These are phyloP conservation scores for Ammopiptanthus mongolicus DNA, from an alignment of 306 rosid species.

Conservation along the genomic window DNA sequence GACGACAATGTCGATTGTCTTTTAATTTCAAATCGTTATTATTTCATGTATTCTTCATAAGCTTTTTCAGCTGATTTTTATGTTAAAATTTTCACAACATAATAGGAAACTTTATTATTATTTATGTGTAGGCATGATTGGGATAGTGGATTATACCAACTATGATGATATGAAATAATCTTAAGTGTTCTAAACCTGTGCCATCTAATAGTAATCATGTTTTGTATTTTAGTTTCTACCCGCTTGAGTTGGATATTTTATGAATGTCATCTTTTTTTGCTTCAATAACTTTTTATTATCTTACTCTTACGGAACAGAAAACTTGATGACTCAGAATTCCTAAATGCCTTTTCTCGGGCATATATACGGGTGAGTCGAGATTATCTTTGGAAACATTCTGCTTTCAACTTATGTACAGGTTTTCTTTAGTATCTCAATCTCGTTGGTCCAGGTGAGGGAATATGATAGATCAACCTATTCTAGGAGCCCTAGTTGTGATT, in stretches of 20 bases:
- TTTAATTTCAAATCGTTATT: too few species aligned
- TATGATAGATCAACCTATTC: slow-evolving; percentile 52
- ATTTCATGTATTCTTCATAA: too few species aligned
- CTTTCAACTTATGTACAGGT: too few species aligned
- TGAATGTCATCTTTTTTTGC: too few species aligned
- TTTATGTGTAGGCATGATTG: slow-evolving; percentile 59
- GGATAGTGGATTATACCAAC: slow-evolving; percentile 88
- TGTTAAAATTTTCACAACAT: neutral
- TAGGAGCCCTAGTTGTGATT: slow-evolving; percentile 62
- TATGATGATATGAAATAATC: slow-evolving; percentile 87
- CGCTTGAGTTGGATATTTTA: neutral
- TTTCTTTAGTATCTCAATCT: too few species aligned
- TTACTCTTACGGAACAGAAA: too few species aligned
- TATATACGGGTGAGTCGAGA: too few species aligned
- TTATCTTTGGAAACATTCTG: too few species aligned
- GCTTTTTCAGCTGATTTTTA: neutral
- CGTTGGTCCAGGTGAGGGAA: too few species aligned
- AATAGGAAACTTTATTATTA: neutral
- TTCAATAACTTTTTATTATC: too few species aligned
- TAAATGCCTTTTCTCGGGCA: too few species aligned
- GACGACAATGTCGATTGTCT: neutral
- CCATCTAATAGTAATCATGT: neutral
- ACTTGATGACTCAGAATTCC: too few species aligned
- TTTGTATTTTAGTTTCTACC: neutral
- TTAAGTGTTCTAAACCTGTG: slow-evolving; percentile 35